Percentiles rank a stretch among this genome's conserved stretches.
Conservation (phyloP, 148 eudicot species). For the Mesembryanthemum crystallinum region DNA sequence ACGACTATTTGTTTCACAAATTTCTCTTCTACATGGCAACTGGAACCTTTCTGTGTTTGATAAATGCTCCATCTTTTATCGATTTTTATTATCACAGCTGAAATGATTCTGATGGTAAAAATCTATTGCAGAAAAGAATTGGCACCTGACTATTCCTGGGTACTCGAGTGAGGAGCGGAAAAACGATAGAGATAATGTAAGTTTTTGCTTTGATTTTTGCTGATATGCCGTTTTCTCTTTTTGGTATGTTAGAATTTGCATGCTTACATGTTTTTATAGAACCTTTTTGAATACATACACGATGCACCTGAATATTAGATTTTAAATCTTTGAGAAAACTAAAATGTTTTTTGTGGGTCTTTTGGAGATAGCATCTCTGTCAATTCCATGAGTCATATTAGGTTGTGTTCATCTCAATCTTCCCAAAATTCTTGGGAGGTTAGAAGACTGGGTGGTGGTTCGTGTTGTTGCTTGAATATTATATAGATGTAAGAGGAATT, state of each 20-base stretch:
- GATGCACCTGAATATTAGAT: not conserved
- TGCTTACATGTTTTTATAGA: not conserved
- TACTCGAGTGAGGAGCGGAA: slow-evolving; percentile 75
- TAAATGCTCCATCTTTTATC: not conserved
- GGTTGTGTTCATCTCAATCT: not conserved
- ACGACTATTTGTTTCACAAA: not conserved
- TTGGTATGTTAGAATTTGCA: slow-evolving; percentile 1
- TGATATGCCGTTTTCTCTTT: slow-evolving; percentile 3
- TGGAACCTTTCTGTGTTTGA: slow-evolving; percentile 4
- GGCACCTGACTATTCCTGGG: slow-evolving; percentile 77
- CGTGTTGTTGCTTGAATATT: not conserved
- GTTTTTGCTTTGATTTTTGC: slow-evolving; percentile 21
- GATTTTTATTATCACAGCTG: not conserved
- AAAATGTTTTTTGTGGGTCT: not conserved
- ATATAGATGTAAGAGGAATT: not conserved
- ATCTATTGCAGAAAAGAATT: slow-evolving; percentile 74
- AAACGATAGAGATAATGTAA: slow-evolving; percentile 54
- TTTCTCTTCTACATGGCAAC: not conserved
- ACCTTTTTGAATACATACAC: not conserved
- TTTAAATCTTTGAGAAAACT: not conserved
- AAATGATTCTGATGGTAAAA: slow-evolving; percentile 20
- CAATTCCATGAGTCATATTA: not conserved
- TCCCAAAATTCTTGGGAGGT: not conserved
- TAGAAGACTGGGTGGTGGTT: not conserved
- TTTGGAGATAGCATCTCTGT: not conserved